Conservation (phyloP, 441 rosid genomes). For the Kokia cookei region DNA sequence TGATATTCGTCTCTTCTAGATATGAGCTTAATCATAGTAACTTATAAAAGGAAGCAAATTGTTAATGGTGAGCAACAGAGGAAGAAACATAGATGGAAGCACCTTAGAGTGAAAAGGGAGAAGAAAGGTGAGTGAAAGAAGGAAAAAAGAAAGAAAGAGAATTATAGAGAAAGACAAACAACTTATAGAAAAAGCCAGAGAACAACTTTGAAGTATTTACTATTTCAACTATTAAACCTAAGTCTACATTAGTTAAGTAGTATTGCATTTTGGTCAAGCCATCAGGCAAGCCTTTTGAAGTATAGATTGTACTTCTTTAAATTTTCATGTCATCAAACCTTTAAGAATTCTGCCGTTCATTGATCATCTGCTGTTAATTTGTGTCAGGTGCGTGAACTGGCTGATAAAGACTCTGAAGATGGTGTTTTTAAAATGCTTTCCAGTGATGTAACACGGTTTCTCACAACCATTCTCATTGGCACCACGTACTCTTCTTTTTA, state of each 20-base stretch:
- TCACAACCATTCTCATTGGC: conserved; percentile 98
- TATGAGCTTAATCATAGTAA: neutral
- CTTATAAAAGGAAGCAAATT: neutral
- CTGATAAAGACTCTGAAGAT: conserved; percentile 92
- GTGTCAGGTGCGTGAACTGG: conserved; percentile 85
- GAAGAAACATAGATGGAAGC: neutral
- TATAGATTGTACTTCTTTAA: neutral
- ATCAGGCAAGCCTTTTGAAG: neutral
- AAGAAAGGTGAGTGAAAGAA: neutral
- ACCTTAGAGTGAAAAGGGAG: neutral
- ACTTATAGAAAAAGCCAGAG: neutral
- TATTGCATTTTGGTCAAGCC: neutral
- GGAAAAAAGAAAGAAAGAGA: neutral
- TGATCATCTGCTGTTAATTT: conserved; percentile 19
- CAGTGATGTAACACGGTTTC: conserved; percentile 93
- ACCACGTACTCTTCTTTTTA: conserved; percentile 67
- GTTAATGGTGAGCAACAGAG: neutral
- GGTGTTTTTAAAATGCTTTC: conserved; percentile 97
- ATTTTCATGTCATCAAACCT: neutral
- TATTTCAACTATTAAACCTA: neutral
- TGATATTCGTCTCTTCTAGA: neutral
- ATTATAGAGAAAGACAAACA: neutral
- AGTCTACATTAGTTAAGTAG: neutral
- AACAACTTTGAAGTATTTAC: neutral
- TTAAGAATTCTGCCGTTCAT: conserved; percentile 1